Conservation (phyloP, 139 green algal genomes). For the Picochlorum sp. region DNA sequence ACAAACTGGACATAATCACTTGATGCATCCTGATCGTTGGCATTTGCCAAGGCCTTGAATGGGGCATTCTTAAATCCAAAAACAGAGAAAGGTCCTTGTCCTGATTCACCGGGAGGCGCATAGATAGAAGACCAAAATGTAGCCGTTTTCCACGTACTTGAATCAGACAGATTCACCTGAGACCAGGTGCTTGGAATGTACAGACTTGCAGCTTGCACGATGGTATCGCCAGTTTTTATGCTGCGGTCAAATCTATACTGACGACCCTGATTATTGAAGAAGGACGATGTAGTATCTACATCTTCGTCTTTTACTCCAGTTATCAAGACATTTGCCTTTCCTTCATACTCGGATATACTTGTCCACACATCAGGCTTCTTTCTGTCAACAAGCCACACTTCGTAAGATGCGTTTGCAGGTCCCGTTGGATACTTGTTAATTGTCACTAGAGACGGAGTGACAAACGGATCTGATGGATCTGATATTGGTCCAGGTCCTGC, state of each 20-base stretch:
- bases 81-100: not conserved
- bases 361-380: not conserved
- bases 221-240: not conserved
- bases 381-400: not conserved
- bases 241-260: not conserved
- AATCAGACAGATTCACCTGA: not conserved
- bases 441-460: not conserved
- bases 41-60: not conserved
- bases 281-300: not conserved
- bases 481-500: not conserved
- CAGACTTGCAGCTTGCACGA: not conserved
- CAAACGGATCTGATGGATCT: not conserved
- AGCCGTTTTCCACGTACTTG: constrained; percentile 1
- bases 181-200: constrained; percentile 1
- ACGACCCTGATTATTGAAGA: not conserved
- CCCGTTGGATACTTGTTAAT: not conserved
- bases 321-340: constrained; percentile 1
- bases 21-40: not conserved
- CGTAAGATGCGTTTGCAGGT: not conserved
- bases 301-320: not conserved
- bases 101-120: not conserved
- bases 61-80: constrained; percentile 1
- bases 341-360: not conserved
- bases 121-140: constrained; percentile 3
- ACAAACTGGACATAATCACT: constrained; percentile 1